Base-by-base conservation (phyloP, 805 yeast species). In the Saturnispora ahearnii region DNA sequence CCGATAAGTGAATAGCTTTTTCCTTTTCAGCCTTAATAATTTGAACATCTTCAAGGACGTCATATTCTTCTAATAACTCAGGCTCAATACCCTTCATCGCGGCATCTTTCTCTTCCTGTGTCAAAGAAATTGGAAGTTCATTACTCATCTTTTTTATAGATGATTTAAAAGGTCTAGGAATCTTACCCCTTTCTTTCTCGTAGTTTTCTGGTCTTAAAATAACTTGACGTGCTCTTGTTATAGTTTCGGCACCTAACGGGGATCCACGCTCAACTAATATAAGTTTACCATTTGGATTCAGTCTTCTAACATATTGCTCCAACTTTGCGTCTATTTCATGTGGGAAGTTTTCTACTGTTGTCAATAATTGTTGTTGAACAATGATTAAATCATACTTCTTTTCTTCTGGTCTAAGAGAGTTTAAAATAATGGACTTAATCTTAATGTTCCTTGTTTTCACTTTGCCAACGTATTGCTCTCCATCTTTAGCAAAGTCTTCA, bases 181-280 rank as follows among this genome's bases (percentile, higher is more conserved):
- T 73, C 59, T 82, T 82, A 0, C 83, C 83, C 37, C 66, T 61
- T 55, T 80, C 84, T 11, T 66, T 65, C 6, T 66, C 71, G 56
- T 72, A 72, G 5, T 78, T 75, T 57, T 84, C 95, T 0, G 97
- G 96, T 57, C 98, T 78, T n/a, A 91, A 69, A 77, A 88, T 79
- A 4, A 87, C 68, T 63, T 91, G 96, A 59, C 99, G 74, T 4
- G 97, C 96, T 48, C 96, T 73, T 0, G 96, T 95, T 51, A 89
- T 76, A 3, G 80, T 73, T 65, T 93, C 99, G 61, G 87, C 87
- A 0, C 98, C 98, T 31, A 81, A 61, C 0, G 97, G 87, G 50
- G 84, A 86, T 3, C 99, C 99, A 54, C 96, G 73, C 67, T 93
- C 98, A 3, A 90, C 68, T 2, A 93, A 62, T 1, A 89, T 82